These are phyloP conservation scores for Liquidambar formosana DNA, from an alignment of 164 flowering plant genomes.

Conservation along the genomic window DNA sequence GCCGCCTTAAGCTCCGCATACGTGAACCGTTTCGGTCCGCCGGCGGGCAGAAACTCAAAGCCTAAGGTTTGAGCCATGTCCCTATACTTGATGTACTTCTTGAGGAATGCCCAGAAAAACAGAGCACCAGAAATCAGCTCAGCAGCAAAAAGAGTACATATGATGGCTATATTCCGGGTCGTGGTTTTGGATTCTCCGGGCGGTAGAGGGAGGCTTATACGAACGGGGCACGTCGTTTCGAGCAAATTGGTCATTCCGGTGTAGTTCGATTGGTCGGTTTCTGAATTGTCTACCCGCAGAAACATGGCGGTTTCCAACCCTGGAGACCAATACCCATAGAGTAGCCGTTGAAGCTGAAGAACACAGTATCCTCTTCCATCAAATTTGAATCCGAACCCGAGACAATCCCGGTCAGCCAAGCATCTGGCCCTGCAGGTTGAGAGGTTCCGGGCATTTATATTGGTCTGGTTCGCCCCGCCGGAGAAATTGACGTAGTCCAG, in stretches of 20 bases:
- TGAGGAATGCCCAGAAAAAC: constrained; percentile 71
- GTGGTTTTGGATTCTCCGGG: constrained; percentile 46
- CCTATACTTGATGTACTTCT: constrained; percentile 62
- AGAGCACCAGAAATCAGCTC: constrained; percentile 60
- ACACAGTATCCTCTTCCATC: constrained; percentile 51
- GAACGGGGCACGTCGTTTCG: constrained; percentile 55
- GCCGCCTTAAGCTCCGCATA: constrained; percentile 65
- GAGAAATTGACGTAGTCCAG: constrained; percentile 65
- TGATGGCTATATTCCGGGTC: constrained; percentile 52
- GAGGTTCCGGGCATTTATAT: constrained; percentile 15
- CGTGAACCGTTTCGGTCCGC: constrained; percentile 72
- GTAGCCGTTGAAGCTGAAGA: constrained; percentile 38
- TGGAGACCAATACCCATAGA: constrained; percentile 73
- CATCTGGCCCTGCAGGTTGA: constrained; percentile 37
- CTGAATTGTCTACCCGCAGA: constrained; percentile 46
- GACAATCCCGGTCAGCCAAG: constrained; percentile 28
- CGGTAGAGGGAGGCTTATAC: constrained; percentile 53
- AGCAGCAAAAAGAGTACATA: constrained; percentile 51
- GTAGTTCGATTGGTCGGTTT: constrained; percentile 43
- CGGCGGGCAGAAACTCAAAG: constrained; percentile 63
- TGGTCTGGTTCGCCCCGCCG: constrained; percentile 32
- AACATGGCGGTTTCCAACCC: constrained; percentile 42
- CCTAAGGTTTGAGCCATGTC: constrained; percentile 75
- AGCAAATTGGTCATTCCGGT: constrained; percentile 53
- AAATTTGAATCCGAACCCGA: constrained; percentile 54